Conservation (phyloP, 2,329 filamentous ascomycete genomes). For the Paraphaeosphaeria minitans region DNA sequence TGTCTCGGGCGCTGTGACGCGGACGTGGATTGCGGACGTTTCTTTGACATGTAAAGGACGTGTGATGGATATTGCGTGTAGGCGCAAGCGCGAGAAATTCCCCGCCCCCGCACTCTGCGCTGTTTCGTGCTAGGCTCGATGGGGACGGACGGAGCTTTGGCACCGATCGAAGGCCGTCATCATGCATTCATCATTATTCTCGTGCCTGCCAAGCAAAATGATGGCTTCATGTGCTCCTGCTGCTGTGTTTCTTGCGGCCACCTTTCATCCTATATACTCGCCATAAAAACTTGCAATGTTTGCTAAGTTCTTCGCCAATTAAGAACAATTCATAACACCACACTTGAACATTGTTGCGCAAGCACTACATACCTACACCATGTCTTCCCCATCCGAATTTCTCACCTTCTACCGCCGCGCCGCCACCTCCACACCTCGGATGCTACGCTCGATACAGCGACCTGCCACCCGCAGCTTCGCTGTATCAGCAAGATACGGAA, state of each 20-base stretch:
- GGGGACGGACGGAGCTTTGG: not conserved
- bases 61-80: not conserved
- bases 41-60: not conserved
- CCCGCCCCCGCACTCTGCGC: slow-evolving; percentile 5
- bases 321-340: too few relatives aligned
- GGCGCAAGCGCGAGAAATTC: not conserved
- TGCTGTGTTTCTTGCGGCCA: not conserved
- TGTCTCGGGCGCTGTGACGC: not conserved
- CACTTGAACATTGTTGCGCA: not conserved
- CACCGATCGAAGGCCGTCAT: slow-evolving; percentile 9
- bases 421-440: slow-evolving; percentile 12
- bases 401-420: slow-evolving; percentile 46
- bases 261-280: not conserved
- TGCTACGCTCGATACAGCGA: slow-evolving; percentile 7
- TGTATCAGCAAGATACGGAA: slow-evolving; percentile 6
- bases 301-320: too few relatives aligned
- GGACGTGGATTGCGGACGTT: not conserved
- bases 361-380: slow-evolving; percentile 12
- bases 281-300: not conserved
- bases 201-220: slow-evolving; percentile 11
- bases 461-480: slow-evolving; percentile 18
- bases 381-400: slow-evolving; percentile 45
- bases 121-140: slow-evolving; percentile 2
- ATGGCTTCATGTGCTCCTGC: not conserved
- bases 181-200: slow-evolving; percentile 13